These are phyloP conservation scores for Botrytis fragariae DNA, from an alignment of 2,329 filamentous ascomycete species.

Conservation along the genomic window DNA sequence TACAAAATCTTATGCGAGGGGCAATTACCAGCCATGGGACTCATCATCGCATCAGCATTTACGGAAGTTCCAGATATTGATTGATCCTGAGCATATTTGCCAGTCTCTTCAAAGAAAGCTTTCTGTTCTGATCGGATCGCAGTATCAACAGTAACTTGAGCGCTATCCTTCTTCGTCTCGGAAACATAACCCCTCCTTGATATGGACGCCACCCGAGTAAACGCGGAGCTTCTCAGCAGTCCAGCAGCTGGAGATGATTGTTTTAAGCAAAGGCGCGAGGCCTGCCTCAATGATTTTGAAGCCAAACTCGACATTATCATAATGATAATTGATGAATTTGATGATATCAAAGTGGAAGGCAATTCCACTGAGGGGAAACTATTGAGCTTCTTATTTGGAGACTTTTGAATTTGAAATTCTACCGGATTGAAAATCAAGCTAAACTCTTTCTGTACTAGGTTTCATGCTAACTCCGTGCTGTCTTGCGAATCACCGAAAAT, in stretches of 20 bases:
- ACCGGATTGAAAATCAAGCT: slow-evolving; percentile 1
- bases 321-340: not conserved
- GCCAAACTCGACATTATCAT: slow-evolving; percentile 17
- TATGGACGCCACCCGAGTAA: slow-evolving; percentile 28
- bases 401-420: slow-evolving; percentile 18
- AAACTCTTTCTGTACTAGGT: slow-evolving; percentile 12
- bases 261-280: slow-evolving; percentile 37
- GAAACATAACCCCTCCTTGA: slow-evolving; percentile 72
- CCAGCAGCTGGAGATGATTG: slow-evolving; percentile 30
- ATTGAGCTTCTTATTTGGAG: slow-evolving; percentile 14
- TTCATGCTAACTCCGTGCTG: not conserved
- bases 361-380: not conserved
- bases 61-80: slow-evolving; percentile 32
- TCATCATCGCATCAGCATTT: slow-evolving; percentile 62
- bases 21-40: slow-evolving; percentile 66
- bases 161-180: slow-evolving; percentile 73
- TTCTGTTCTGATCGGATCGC: slow-evolving; percentile 85
- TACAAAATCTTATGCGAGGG: slow-evolving; percentile 18
- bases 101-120: slow-evolving; percentile 61
- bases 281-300: slow-evolving; percentile 37
- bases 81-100: slow-evolving; percentile 35
- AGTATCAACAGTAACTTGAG: slow-evolving; percentile 78
- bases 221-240: slow-evolving; percentile 31
- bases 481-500: slow-evolving; percentile 3
- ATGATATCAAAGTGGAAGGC: slow-evolving; percentile 14